Percentiles rank a stretch among this genome's conserved stretches.
Conservation (phyloP, 257 asterid genomes). For the Handroanthus guayacan region DNA sequence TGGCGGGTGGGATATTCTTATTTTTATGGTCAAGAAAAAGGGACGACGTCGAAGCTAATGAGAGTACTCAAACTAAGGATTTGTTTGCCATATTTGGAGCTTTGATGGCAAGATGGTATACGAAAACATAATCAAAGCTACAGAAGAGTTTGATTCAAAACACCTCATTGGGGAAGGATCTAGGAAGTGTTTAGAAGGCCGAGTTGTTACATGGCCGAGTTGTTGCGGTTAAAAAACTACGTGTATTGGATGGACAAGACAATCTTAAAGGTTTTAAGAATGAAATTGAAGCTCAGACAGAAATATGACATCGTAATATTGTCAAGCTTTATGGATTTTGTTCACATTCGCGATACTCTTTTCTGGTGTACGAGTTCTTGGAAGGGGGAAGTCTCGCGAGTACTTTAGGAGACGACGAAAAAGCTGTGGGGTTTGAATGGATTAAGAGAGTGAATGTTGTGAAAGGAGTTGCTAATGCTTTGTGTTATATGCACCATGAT, state of each 20-base stretch:
- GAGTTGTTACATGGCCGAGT: conserved; percentile 37
- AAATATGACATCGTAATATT: conserved; percentile 44
- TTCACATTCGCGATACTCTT: conserved; percentile 34
- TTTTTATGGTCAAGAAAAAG: background rate
- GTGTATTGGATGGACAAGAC: conserved; percentile 17
- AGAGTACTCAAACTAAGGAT: background rate
- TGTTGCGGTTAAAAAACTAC: conserved; percentile 46
- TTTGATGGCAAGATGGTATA: conserved; percentile 42
- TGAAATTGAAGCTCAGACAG: conserved; percentile 41
- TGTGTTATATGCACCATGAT: conserved; percentile 40
- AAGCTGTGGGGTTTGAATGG: conserved; percentile 41
- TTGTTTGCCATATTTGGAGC: conserved; percentile 35
- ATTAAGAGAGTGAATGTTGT: conserved; percentile 41
- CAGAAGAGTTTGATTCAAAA: conserved; percentile 37
- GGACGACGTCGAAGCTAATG: background rate
- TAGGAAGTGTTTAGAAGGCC: conserved; percentile 44
- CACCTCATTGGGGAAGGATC: conserved; percentile 48
- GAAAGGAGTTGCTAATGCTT: conserved; percentile 46
- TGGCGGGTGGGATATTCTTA: conserved; percentile 25
- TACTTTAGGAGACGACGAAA: conserved; percentile 19
- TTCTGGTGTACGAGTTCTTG: conserved; percentile 43
- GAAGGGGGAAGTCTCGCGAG: conserved; percentile 44
- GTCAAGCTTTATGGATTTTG: conserved; percentile 50
- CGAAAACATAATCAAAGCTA: conserved; percentile 41
- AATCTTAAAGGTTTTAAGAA: conserved; percentile 29